Conservation (phyloP, 768 basidiomycete species). For the Panellus pusillus region DNA sequence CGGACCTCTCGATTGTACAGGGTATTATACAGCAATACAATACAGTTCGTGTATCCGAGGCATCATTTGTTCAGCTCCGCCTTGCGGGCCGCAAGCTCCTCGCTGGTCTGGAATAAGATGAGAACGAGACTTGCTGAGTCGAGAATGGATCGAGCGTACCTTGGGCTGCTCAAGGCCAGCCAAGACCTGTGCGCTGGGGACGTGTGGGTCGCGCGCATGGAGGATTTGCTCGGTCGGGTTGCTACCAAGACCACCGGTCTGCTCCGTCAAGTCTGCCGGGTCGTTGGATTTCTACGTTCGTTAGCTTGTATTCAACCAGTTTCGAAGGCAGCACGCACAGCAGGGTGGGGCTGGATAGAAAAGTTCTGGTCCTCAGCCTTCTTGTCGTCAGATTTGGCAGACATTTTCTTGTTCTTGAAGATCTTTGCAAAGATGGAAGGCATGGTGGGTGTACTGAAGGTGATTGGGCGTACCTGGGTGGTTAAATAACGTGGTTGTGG, state of each 20-base stretch:
- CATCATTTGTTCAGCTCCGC: conserved; percentile 46
- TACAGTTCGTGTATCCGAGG: neutral
- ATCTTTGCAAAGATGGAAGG: conserved; percentile 16
- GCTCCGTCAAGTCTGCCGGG: conserved; percentile 49
- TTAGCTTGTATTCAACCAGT: neutral
- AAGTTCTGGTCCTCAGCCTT: conserved; percentile 39
- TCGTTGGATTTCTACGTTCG: conserved; percentile 55
- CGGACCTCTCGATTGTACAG: conserved; percentile 16
- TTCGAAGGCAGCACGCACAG: conserved; percentile 37
- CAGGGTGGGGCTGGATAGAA: conserved; percentile 62
- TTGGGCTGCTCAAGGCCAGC: conserved; percentile 47
- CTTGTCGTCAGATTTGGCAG: conserved; percentile 7
- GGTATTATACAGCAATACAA: neutral
- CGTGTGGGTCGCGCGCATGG: conserved; percentile 51
- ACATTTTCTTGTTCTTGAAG: conserved; percentile 17
- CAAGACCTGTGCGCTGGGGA: conserved; percentile 45
- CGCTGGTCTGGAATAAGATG: conserved; percentile 40
- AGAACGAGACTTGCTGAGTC: neutral
- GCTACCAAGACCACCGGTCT: conserved; percentile 35
- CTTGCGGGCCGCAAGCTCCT: conserved; percentile 46
- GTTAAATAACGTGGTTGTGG: neutral
- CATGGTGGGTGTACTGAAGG: conserved; percentile 1
- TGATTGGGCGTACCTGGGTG: neutral
- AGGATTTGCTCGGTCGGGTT: conserved; percentile 44
- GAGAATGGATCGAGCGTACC: conserved; percentile 32